phyloP scores from a whole-genome alignment of 768 basidiomycete genomes.

The Auricularia cornea region DNA sequence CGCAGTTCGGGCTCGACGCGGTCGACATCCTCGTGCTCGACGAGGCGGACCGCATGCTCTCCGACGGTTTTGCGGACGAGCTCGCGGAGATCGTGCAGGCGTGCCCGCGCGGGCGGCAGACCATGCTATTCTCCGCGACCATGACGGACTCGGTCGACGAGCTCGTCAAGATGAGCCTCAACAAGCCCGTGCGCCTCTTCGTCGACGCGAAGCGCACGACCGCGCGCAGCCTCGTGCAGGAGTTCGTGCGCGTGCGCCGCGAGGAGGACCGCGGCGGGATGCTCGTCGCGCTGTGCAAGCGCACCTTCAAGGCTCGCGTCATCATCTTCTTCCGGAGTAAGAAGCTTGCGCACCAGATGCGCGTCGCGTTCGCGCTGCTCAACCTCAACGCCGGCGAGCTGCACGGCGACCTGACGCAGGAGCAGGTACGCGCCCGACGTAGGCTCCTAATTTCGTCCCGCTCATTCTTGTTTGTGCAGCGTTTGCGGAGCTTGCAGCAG shows the following conservation, averaged over 20 bases:
- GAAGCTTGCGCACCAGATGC: constrained; percentile 94
- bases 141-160: constrained; percentile 97
- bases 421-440: constrained; percentile 61
- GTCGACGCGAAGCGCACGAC: constrained; percentile 90
- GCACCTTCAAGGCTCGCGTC: constrained; percentile 74
- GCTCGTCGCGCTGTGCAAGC: constrained; percentile 75
- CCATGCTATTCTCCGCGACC: constrained; percentile 98
- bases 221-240: constrained; percentile 80
- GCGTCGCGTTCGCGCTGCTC: constrained; percentile 83
- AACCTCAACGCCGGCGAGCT: constrained; percentile 86
- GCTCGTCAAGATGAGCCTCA: constrained; percentile 83
- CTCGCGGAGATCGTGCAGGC: constrained; percentile 86
- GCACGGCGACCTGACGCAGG: constrained; percentile 93
- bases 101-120: constrained; percentile 83
- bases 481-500: constrained; percentile 72
- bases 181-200: constrained; percentile 89
- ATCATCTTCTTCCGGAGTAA: constrained; percentile 96
- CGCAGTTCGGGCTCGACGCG: constrained; percentile 83
- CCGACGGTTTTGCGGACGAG: constrained; percentile 92
- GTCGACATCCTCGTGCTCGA: constrained; percentile 92
- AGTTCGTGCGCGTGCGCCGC: constrained; percentile 87
- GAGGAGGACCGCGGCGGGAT: constrained; percentile 70
- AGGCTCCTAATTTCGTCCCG: constrained; percentile 4
- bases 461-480: constrained; percentile 34
- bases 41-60: constrained; percentile 96